These are phyloP conservation scores for Eremomyces bilateralis DNA, from an alignment of 495 filamentous ascomycete genomes.

Conservation along the genomic window DNA sequence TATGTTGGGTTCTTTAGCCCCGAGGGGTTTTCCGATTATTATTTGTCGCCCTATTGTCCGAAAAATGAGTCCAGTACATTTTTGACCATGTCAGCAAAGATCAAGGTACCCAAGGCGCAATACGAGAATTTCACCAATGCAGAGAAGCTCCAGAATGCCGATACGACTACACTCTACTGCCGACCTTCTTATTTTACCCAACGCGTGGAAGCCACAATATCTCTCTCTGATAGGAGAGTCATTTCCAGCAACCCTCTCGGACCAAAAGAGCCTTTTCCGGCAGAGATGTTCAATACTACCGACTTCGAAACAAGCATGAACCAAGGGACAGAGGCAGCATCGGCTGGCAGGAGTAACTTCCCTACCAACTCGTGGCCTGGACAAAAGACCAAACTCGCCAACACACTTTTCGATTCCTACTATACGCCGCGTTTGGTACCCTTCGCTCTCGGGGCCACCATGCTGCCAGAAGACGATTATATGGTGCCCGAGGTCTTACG, in stretches of 20 bases:
- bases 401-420: constrained; percentile 5
- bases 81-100: constrained; percentile 10
- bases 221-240: constrained; percentile 2
- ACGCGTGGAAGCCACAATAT: constrained; percentile 15
- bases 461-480: constrained; percentile 10
- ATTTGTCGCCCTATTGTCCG: constrained; percentile 13
- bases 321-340: background rate
- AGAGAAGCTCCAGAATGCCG: too few species aligned
- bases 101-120: constrained; percentile 2
- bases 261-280: constrained; percentile 7
- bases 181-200: constrained; percentile 19
- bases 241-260: constrained; percentile 5
- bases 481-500: constrained; percentile 11
- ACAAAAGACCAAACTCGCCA: constrained; percentile 2
- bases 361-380: constrained; percentile 1
- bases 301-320: constrained; percentile 10
- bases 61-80: constrained; percentile 11
- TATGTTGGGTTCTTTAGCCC: constrained; percentile 18
- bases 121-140: too few species aligned
- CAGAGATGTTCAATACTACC: constrained; percentile 17
- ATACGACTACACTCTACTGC: constrained; percentile 20
- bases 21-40: constrained; percentile 6
- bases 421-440: background rate
- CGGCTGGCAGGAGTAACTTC: constrained; percentile 2
- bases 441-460: constrained; percentile 13